Conservation (phyloP, 345 rosid species). For the Euphorbia lathyris region DNA sequence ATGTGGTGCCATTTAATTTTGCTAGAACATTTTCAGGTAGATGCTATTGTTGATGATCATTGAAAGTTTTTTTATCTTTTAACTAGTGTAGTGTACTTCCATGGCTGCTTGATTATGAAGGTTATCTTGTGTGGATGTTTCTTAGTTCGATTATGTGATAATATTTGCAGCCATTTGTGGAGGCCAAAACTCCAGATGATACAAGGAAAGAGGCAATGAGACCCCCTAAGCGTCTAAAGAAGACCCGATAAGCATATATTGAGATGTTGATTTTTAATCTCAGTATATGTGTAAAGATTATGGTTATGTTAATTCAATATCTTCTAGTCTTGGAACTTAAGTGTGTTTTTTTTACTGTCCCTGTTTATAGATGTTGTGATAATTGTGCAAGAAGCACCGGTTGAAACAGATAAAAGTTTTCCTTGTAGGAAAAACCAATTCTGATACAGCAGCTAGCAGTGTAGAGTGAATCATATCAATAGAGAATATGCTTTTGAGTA, state of each 20-base stretch:
- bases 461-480: neutral
- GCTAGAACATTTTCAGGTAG: neutral
- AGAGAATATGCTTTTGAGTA: neutral
- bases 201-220: constrained; percentile 52
- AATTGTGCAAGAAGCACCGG: neutral
- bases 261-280: constrained; percentile 4
- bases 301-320: neutral
- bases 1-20: neutral
- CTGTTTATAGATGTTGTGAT: neutral
- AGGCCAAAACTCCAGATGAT: constrained; percentile 53
- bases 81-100: neutral
- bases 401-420: neutral
- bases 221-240: constrained; percentile 67
- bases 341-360: neutral
- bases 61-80: neutral
- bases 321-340: neutral
- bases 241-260: constrained; percentile 45
- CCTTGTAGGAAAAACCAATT: neutral
- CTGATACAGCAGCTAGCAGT: neutral
- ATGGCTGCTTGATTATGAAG: neutral
- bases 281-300: neutral
- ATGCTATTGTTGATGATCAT: neutral
- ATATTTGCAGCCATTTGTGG: constrained; percentile 68
- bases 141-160: neutral
- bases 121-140: neutral